Conservation (phyloP, 2,329 filamentous ascomycete genomes). For the Parastagonospora avenae region DNA sequence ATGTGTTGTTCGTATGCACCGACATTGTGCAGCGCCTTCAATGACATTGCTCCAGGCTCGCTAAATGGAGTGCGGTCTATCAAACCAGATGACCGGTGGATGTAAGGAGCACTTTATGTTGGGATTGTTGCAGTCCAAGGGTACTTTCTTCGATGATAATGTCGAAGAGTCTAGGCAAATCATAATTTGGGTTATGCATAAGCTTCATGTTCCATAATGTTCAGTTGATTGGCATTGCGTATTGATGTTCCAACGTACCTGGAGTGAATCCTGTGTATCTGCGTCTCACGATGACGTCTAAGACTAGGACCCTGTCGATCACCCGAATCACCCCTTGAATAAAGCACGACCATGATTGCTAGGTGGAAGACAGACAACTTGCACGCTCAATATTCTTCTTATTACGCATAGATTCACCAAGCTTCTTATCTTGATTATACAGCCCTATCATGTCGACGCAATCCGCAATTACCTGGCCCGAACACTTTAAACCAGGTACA, state of each 20-base stretch:
- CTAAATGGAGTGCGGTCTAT: no score
- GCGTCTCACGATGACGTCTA: not conserved
- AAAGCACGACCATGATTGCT: no score
- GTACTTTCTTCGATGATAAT: no score
- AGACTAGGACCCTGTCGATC: not conserved
- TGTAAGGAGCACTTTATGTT: no score
- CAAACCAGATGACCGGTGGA: no score
- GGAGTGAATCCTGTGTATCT: not conserved
- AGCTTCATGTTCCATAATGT: no score
- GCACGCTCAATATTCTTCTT: no score
- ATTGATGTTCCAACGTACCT: not conserved
- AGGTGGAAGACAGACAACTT: no score
- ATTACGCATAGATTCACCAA: no score
- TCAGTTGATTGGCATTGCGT: not conserved
- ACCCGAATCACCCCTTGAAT: not conserved
- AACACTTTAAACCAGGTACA: slow-evolving; percentile 36
- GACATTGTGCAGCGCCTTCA: not conserved
- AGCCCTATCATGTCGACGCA: slow-evolving; percentile 7
- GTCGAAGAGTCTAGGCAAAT: no score
- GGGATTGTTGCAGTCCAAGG: no score
- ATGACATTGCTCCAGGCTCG: not conserved
- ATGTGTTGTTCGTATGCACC: not conserved
- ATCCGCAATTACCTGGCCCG: slow-evolving; percentile 9
- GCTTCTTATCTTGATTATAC: no score
- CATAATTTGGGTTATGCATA: not conserved